Evolutionary conservation across 2,329 filamentous ascomycete genomes (phyloP).

Genomic region (Ophiocordyceps robertsii): DNA sequence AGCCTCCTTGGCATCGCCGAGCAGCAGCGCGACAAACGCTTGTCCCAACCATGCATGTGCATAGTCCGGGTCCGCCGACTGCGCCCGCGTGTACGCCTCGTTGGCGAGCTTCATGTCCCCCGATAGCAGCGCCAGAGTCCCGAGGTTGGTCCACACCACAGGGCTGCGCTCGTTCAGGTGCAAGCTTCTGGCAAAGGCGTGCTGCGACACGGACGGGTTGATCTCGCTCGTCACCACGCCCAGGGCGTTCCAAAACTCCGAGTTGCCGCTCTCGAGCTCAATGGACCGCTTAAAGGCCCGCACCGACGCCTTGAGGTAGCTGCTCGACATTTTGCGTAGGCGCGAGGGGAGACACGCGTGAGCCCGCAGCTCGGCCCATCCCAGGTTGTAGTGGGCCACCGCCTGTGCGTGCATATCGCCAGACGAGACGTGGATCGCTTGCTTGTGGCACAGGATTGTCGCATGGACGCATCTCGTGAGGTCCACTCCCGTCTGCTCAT

Average conservation of each 20-base stretch:
- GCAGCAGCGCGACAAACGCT: conserved; percentile 67
- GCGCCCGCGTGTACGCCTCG: conserved; percentile 76
- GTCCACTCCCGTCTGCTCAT: conserved; percentile 33
- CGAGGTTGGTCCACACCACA: conserved; percentile 81
- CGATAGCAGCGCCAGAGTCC: conserved; percentile 71
- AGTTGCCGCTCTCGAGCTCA: conserved; percentile 84
- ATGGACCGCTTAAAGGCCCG: conserved; percentile 92
- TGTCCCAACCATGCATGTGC: conserved; percentile 90
- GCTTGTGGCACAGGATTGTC: conserved; percentile 75
- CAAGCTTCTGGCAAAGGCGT: conserved; percentile 84
- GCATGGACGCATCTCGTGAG: conserved; percentile 51
- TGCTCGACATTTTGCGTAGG: conserved; percentile 43
- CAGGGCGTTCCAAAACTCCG: conserved; percentile 94
- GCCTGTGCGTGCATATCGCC: conserved; percentile 77
- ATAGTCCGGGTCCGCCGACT: conserved; percentile 90
- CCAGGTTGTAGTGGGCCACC: conserved; percentile 93
- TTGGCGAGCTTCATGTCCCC: conserved; percentile 80
- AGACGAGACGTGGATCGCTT: conserved; percentile 60
- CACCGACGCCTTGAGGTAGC: conserved; percentile 69
- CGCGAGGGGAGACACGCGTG: conserved; percentile 49
- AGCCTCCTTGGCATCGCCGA: conserved; percentile 64
- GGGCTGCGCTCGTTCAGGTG: conserved; percentile 82
- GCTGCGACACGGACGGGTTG: conserved; percentile 79
- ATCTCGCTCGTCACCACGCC: conserved; percentile 81
- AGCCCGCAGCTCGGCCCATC: conserved; percentile 81